Evolutionary conservation across 768 basidiomycete genomes (phyloP).

Genomic region (Boletus subcaerulescens): DNA sequence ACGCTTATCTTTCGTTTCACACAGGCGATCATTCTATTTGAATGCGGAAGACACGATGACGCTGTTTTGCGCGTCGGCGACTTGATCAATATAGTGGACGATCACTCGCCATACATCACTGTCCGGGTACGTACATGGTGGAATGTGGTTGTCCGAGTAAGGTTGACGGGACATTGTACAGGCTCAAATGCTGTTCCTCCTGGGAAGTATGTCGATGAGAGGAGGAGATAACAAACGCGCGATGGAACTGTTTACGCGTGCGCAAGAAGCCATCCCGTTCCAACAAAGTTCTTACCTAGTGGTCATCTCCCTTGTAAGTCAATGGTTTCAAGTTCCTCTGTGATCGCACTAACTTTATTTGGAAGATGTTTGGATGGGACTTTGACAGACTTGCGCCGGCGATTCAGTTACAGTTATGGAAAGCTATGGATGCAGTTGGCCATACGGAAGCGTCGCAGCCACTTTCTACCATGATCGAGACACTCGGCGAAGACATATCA

Average conservation of each 20-base stretch:
- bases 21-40: constrained; percentile 1
- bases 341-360: background rate
- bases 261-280: background rate
- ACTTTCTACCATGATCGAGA: no score
- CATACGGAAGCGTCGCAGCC: background rate
- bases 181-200: background rate
- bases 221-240: background rate
- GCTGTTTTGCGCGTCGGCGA: no score
- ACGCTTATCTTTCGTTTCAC: no score
- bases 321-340: background rate
- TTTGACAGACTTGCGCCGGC: constrained; percentile 5
- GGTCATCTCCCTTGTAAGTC: background rate
- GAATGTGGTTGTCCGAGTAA: background rate
- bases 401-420: background rate
- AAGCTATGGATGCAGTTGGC: background rate
- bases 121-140: no score
- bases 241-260: background rate
- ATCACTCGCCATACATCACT: no score
- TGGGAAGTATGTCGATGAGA: background rate
- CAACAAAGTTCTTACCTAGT: background rate
- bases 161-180: background rate
- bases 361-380: constrained; percentile 14
- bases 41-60: background rate
- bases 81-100: no score
- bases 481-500: no score